These are phyloP conservation scores for Suillus sp. DNA, from an alignment of 768 basidiomycete genomes.

Conservation along the genomic window DNA sequence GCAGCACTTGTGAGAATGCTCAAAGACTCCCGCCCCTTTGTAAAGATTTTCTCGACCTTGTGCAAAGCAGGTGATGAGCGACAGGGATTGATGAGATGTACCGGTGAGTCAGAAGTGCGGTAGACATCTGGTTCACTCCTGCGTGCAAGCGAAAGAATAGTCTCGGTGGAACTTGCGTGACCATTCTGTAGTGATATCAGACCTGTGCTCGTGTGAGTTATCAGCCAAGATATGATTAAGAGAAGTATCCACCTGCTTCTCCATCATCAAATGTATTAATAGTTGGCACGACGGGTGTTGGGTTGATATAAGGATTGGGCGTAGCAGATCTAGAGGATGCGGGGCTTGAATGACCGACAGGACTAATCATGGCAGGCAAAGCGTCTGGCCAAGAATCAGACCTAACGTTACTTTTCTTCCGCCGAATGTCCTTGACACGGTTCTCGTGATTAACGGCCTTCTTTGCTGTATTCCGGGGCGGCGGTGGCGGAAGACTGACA, in stretches of 20 bases:
- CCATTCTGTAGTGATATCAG: neutral
- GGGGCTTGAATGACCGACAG: slow-evolving; percentile 11
- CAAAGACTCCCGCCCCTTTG: slow-evolving; percentile 33
- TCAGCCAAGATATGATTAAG: neutral
- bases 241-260: slow-evolving; percentile 21
- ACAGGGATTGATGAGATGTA: neutral
- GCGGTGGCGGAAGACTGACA: slow-evolving; percentile 36
- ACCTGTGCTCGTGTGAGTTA: slow-evolving; percentile 3
- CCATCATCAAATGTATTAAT: slow-evolving; percentile 11
- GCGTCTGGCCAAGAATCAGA: slow-evolving; percentile 30
- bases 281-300: slow-evolving; percentile 30
- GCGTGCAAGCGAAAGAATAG: neutral
- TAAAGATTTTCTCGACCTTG: slow-evolving; percentile 38
- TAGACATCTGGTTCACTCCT: slow-evolving; percentile 1
- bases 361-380: slow-evolving; percentile 14
- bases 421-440: slow-evolving; percentile 23
- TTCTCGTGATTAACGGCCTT: slow-evolving; percentile 20
- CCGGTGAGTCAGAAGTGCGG: neutral
- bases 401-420: slow-evolving; percentile 16
- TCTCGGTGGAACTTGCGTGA: neutral
- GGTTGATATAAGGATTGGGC: slow-evolving; percentile 41
- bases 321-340: slow-evolving; percentile 25
- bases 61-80: slow-evolving; percentile 32
- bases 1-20: slow-evolving; percentile 29
- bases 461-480: slow-evolving; percentile 30